Conservation (phyloP, 2,329 filamentous ascomycete species). For the Apiospora sp. region DNA sequence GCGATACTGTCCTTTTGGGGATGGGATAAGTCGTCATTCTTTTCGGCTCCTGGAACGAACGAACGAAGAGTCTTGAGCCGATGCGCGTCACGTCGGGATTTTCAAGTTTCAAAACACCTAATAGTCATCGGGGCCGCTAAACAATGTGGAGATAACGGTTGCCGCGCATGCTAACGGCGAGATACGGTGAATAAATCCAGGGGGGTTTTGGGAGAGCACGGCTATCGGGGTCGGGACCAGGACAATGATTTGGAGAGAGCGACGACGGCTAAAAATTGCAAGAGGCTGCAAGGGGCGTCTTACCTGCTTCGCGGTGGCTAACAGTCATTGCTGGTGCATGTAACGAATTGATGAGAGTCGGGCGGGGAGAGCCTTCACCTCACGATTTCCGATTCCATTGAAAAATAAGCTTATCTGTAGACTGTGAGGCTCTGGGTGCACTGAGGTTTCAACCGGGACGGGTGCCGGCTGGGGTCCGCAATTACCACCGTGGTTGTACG, state of each 20-base stretch:
- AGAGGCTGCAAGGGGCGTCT: neutral
- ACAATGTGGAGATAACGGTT: neutral
- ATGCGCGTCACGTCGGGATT: neutral
- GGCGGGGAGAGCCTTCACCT: neutral
- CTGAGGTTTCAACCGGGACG: constrained; percentile 18
- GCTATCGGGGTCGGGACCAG: neutral
- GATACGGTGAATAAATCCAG: neutral
- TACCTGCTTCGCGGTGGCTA: neutral
- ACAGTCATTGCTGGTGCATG: neutral
- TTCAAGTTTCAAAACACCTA: neutral
- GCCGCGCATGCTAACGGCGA: neutral
- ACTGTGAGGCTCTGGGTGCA: constrained; percentile 19
- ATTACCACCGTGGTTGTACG: neutral
- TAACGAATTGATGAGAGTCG: neutral
- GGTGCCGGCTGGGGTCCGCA: constrained; percentile 17
- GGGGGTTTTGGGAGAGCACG: no score
- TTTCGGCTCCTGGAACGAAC: neutral
- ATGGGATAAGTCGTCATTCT: neutral
- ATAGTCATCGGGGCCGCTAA: neutral
- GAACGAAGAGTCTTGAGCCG: neutral
- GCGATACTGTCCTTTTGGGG: neutral
- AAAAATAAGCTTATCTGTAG: constrained; percentile 9
- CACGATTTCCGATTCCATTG: neutral
- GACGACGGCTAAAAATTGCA: neutral
- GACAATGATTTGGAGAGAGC: neutral